These are phyloP conservation scores for Plasmodium sp. DNA, from an alignment of 169 alveolate species.

Conservation along the genomic window DNA sequence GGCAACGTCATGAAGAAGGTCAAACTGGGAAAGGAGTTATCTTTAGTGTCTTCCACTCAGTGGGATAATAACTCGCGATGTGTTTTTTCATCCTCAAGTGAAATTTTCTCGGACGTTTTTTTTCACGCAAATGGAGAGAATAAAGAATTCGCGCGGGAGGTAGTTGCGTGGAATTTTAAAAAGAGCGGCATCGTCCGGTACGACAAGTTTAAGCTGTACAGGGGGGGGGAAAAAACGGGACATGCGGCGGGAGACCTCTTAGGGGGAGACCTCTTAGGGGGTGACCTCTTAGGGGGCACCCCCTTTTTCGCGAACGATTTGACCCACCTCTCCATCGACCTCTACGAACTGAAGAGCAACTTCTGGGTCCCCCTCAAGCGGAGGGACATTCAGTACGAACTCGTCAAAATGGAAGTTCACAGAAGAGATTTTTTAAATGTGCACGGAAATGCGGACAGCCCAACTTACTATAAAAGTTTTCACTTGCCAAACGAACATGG, in stretches of 20 bases:
- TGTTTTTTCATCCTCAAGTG: slow-evolving; percentile 61
- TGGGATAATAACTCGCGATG: slow-evolving; percentile 57
- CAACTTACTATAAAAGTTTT: slow-evolving; percentile 41
- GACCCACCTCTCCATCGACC: slow-evolving; percentile 36
- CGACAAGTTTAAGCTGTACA: slow-evolving; percentile 56
- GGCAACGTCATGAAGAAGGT: background rate
- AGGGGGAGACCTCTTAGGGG: background rate
- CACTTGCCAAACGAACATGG: slow-evolving; percentile 58
- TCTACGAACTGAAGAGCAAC: slow-evolving; percentile 34
- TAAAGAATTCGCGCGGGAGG: slow-evolving; percentile 2
- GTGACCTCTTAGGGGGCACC: background rate
- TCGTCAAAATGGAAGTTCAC: slow-evolving; percentile 15
- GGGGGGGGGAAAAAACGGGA: background rate
- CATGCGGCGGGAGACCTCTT: background rate
- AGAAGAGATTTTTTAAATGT: slow-evolving; percentile 25
- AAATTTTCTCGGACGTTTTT: slow-evolving; percentile 51
- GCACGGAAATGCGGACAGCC: background rate
- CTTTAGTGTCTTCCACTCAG: slow-evolving; percentile 62
- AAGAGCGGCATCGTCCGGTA: slow-evolving; percentile 62
- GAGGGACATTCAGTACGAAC: slow-evolving; percentile 42
- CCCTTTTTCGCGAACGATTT: slow-evolving; percentile 40
- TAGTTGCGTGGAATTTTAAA: slow-evolving; percentile 67
- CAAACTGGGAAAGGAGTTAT: slow-evolving; percentile 48
- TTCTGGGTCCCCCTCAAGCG: slow-evolving; percentile 66
- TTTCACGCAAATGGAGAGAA: slow-evolving; percentile 27